A percentile compares a stretch with the other conserved stretches of the same genome.
These are phyloP conservation scores for Acer campestre DNA, from an alignment of 345 rosid genomes.

Conservation along the genomic window DNA sequence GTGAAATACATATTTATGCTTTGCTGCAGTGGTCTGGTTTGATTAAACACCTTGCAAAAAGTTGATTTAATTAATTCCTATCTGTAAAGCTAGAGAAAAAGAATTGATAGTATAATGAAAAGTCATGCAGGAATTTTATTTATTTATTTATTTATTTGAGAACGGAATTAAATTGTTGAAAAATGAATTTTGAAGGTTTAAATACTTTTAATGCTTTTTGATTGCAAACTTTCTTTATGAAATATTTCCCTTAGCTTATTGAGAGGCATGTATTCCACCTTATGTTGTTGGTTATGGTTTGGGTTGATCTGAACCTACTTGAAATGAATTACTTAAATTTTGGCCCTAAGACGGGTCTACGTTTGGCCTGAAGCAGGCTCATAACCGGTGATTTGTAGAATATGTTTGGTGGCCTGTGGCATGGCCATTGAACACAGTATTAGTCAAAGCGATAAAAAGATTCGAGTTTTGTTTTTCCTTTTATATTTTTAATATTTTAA, in stretches of 20 bases:
- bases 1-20: slow-evolving; percentile 9
- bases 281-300: not conserved
- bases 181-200: not conserved
- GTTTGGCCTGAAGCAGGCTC: not conserved
- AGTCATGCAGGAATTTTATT: not conserved
- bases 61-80: not conserved
- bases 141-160: no score
- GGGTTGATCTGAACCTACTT: not conserved
- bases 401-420: not conserved
- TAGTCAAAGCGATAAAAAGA: no score
- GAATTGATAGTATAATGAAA: not conserved
- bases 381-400: not conserved
- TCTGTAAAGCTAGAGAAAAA: not conserved
- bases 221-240: not conserved
- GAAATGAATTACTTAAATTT: not conserved
- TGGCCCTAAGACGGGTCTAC: not conserved
- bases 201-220: not conserved
- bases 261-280: not conserved
- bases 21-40: not conserved
- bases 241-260: not conserved
- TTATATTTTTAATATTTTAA: no score
- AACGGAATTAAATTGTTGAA: not conserved
- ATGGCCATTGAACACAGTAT: not conserved
- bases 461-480: no score
- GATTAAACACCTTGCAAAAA: not conserved